phyloP scores from a whole-genome alignment of 2,329 filamentous ascomycete species.

The Aspergillus pseudoviridinutans region DNA sequence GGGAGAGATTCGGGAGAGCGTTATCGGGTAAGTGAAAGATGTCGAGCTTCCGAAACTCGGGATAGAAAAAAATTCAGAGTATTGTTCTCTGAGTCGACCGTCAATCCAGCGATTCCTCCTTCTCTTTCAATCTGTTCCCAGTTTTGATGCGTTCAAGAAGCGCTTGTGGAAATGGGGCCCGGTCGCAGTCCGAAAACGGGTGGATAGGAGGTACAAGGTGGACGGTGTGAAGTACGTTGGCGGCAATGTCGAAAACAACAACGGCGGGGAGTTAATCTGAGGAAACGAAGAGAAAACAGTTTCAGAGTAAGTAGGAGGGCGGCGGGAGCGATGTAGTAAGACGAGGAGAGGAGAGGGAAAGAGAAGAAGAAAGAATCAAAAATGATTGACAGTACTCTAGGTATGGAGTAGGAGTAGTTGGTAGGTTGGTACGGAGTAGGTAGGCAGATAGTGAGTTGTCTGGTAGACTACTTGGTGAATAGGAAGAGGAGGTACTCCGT shows the following conservation, averaged over 20 bases:
- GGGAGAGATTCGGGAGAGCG: constrained; percentile 8
- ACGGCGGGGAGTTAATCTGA: constrained; percentile 5
- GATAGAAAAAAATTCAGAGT: constrained; percentile 20
- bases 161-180: constrained; percentile 7
- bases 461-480: neutral
- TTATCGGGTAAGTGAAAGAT: constrained; percentile 17
- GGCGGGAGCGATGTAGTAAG: neutral
- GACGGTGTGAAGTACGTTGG: neutral
- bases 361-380: neutral
- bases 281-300: constrained; percentile 6
- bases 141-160: constrained; percentile 1
- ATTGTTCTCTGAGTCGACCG: constrained; percentile 3
- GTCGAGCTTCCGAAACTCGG: constrained; percentile 14
- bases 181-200: constrained; percentile 14
- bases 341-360: neutral
- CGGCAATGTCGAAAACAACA: constrained; percentile 4
- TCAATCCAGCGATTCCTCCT: constrained; percentile 1
- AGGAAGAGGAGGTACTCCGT: neutral
- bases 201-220: constrained; percentile 3
- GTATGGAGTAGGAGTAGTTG: neutral
- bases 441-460: neutral
- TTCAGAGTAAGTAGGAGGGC: neutral
- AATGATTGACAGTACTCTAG: neutral
- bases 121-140: neutral
- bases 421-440: neutral